A percentile compares a stretch with the other conserved stretches of the same genome.
Evolutionary conservation across 1,284 basidiomycete genomes (phyloP).

Genomic region (Cystobasidium pallidum): DNA sequence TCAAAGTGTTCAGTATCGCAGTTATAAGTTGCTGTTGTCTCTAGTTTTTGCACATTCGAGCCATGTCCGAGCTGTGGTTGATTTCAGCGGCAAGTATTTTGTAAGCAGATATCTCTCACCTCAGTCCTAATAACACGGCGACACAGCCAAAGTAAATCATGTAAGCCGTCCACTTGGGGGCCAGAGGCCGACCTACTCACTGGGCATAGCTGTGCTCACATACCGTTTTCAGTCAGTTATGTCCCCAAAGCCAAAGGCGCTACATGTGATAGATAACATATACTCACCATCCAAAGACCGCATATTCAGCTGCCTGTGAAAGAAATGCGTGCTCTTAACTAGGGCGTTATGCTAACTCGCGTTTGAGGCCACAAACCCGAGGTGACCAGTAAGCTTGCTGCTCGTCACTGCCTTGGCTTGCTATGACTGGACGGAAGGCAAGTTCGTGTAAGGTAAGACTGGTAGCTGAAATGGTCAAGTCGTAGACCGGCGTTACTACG

Average conservation of each 20-base stretch:
- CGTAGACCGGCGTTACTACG: background rate
- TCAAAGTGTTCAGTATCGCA: slow-evolving; percentile 69
- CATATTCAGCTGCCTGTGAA: slow-evolving; percentile 5
- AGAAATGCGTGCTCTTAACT: background rate
- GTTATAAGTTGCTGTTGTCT: slow-evolving; percentile 75
- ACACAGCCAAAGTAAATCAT: too few species aligned
- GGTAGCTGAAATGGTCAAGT: background rate
- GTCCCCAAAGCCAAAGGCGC: background rate
- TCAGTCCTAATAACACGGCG: too few species aligned
- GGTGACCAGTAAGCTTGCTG: slow-evolving; percentile 59
- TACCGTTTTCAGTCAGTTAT: background rate
- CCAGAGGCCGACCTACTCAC: slow-evolving; percentile 5
- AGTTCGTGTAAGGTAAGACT: slow-evolving; percentile 30
- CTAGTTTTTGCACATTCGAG: slow-evolving; percentile 67
- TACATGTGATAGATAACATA: background rate
- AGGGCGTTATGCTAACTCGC: background rate
- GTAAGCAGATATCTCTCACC: background rate
- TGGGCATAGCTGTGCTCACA: slow-evolving; percentile 26
- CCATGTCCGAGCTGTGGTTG: slow-evolving; percentile 69
- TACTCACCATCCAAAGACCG: slow-evolving; percentile 36
- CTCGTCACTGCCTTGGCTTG: slow-evolving; percentile 46
- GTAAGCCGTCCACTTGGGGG: too few species aligned
- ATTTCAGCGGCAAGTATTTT: background rate
- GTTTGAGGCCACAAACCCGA: background rate
- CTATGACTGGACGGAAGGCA: slow-evolving; percentile 47